Base-by-base conservation (phyloP, 805 yeast species). In the Candida krabiensis region DNA sequence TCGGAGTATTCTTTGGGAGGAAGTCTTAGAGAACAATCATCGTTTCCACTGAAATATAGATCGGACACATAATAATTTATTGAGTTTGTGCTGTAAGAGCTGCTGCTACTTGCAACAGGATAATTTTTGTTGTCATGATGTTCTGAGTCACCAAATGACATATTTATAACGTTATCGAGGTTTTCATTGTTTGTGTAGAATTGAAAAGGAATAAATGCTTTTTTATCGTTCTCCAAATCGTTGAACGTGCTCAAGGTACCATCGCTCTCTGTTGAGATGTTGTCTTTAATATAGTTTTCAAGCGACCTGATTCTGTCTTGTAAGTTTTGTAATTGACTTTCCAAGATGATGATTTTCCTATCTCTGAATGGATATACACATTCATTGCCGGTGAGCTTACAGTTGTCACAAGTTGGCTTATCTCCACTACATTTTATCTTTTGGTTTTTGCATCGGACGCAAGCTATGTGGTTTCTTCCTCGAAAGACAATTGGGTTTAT, bases 361-460 rank as follows among this genome's bases (percentile, higher is more conserved):
- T 58, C 62, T 34, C 50, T 56, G 41, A 48, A 49, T 21, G 60
- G 56, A 30, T 58, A 58, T 11, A 43, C 40, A 25, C 63, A 58
- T 3, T 50, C 47, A 17, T 46, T 46, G 17, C 47, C 43, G 5
- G 55, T 38, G 19, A 42, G 27, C 19, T 41, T 40, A 49, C 63
- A 58, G 28, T 49, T 53, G 39, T 48, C 50, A 41, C 63, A 58
- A 14, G 47, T 36, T 7, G 63, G 63, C 33, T 55, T 56, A 23
- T 43, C 55, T 28, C 79, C 79, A 14, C 73, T 63, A 49, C 80
- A 74, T 51, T 73, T 73, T 44, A 73, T 69, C 53, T 74, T 74
- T 45, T 72, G 77, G 22, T 63, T 51, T 30, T 77, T 57, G 53
- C 80, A 74, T 27, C 79, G 59, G 28, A 69, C 69, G 45, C 79